Percentiles rank a stretch among this genome's conserved stretches.
Conservation (phyloP, 2,329 filamentous ascomycete genomes). For the Fusarium sambucinum region DNA sequence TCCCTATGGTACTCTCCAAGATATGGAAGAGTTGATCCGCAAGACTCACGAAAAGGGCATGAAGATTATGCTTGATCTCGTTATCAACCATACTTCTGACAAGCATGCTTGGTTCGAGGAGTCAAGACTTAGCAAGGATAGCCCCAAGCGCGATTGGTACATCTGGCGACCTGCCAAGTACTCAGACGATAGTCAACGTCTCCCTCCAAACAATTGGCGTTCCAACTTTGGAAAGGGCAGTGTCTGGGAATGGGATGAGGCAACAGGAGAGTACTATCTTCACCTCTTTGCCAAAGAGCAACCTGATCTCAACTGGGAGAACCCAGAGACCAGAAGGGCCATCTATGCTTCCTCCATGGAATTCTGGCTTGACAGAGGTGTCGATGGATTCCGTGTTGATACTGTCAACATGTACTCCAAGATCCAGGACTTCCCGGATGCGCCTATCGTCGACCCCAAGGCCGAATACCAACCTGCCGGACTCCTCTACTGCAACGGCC, state of each 20-base stretch:
- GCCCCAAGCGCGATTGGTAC: slow-evolving; percentile 69
- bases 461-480: slow-evolving; percentile 65
- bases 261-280: slow-evolving; percentile 81
- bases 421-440: slow-evolving; percentile 68
- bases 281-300: slow-evolving; percentile 81
- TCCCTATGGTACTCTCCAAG: slow-evolving; percentile 44
- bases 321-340: slow-evolving; percentile 72
- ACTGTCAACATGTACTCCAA: slow-evolving; percentile 81
- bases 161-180: slow-evolving; percentile 68
- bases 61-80: slow-evolving; percentile 45
- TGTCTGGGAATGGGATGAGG: slow-evolving; percentile 78
- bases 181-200: slow-evolving; percentile 66
- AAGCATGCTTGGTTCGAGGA: slow-evolving; percentile 47
- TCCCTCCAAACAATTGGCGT: slow-evolving; percentile 82
- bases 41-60: slow-evolving; percentile 43
- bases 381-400: slow-evolving; percentile 80
- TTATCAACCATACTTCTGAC: slow-evolving; percentile 46
- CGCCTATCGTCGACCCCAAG: slow-evolving; percentile 63
- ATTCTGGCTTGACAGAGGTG: slow-evolving; percentile 82
- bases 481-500: slow-evolving; percentile 74
- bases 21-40: slow-evolving; percentile 43
- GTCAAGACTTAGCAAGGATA: slow-evolving; percentile 37
- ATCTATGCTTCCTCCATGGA: slow-evolving; percentile 78
- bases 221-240: slow-evolving; percentile 70
- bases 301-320: slow-evolving; percentile 90